Conservation (phyloP, 2,329 filamentous ascomycete genomes). For the Thielaviopsis cerberus region DNA sequence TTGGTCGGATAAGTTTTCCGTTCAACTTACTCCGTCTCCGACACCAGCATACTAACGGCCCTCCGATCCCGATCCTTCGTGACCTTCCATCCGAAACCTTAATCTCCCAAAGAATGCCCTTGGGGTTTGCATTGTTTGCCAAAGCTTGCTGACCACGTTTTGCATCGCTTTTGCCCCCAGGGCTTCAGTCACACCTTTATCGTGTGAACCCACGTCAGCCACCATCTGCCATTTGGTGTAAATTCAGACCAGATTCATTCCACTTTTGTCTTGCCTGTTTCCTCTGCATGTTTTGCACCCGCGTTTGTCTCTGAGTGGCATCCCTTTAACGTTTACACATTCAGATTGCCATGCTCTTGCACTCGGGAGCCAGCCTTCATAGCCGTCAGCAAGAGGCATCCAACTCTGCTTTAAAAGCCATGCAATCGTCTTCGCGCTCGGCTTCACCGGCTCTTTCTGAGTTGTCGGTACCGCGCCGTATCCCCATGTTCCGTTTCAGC, state of each 20-base stretch:
- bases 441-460: constrained; percentile 20
- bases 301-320: not conserved
- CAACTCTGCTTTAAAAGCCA: not conserved
- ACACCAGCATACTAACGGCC: not conserved
- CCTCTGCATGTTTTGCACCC: not conserved
- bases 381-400: constrained; percentile 32
- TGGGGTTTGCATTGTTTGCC: not conserved
- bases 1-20: not conserved
- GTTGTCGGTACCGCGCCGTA: constrained; percentile 2
- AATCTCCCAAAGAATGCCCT: not conserved
- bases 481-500: constrained; percentile 11
- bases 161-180: not conserved
- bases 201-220: not conserved
- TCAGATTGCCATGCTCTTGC: constrained; percentile 32
- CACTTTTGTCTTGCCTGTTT: not conserved
- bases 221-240: not conserved
- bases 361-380: constrained; percentile 39
- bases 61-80: not conserved
- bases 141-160: not conserved
- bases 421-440: not conserved
- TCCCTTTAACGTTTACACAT: not conserved
- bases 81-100: not conserved
- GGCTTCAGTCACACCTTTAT: not conserved
- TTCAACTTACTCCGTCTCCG: not conserved
- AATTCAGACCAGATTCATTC: not conserved